Evolutionary conservation across 2,329 filamentous ascomycete genomes (phyloP), one percentile per base, ranked within the genome.

Genomic region (Ophiostoma perfectum): DNA sequence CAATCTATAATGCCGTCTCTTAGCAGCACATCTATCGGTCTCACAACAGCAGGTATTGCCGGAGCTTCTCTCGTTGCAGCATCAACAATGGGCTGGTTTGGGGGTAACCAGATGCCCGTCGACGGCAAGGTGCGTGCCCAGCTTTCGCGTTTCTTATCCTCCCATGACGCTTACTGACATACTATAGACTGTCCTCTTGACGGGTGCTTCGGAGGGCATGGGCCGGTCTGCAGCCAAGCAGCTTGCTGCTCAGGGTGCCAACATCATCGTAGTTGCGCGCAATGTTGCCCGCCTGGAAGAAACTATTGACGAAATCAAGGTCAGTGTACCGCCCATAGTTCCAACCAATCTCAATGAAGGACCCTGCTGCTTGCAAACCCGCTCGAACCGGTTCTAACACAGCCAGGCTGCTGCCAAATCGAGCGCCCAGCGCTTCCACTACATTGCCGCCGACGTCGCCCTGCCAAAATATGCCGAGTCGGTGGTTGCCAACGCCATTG

Each of bases 151-250:
- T 27, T 18, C 12, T 18, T 6, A 8, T 42, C 2, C 14, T 41
- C 45, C 18, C 38, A 5, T n/a, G 16, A 2, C 7, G 45, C 6
- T 5, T 38, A 14, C 63, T 66, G 9, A 66, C n/a, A 60, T 52
- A 3, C 27, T 2, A 1, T n/a, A 97, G 93, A 97, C 93, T 2
- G 84, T 96, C 66, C 82, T 98, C 68, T 82, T 99, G 66, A 99
- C 95, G 0, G 95, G 95, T 64, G 93, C 89, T 44, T 97, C 95
- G 0, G 91, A 97, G 76, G 95, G 95, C 69, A 92, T 97, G 90
- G 95, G 95, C 70, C 87, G 88, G 73, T 87, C 87, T 66, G 86
- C 89, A 27, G 93, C 89, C 5, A 83, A 86, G 66, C 84, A 93
- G 72, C 86, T 99, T 62, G 85, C 94, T 2, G 81, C 85, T 65